Evolutionary conservation across 768 basidiomycete genomes (phyloP), one percentile per base, ranked within the genome.

Genomic region (Rhizopogon vulgaris): DNA sequence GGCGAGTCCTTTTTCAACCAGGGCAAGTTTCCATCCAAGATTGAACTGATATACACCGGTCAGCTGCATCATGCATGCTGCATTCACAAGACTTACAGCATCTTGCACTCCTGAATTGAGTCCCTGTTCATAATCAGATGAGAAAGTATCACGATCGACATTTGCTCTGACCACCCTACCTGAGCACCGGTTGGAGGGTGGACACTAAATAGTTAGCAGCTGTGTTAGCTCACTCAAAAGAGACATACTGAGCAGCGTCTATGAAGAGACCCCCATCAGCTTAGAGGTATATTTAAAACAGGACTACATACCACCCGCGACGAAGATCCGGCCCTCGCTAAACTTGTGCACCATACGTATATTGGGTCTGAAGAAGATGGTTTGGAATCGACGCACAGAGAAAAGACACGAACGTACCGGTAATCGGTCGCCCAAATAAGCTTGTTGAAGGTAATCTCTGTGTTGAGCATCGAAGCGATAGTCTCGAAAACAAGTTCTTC

Each of bases 301-400:
- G 36, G 4, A 12, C 8, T 34, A 43, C 58, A n/a, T 11, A 54
- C 59, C 59, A 48, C 59, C 59, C 10, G 48, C 54, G 14, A 60
- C 34, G 38, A 60, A 32, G 9, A 32, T 10, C 11, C 9, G 32
- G 1, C 76, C 76, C 4, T 57, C 52, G 15, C 64, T 57, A 55
- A 79, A 73, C 18, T 60, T 68, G 39, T 78, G 57, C 0, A 71
- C 73, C 75, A 78, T 75, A 9, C 79, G 68, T 27, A 79, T 70
- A 58, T 78, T 78, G 1, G 77, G 71, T 27, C 78, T 74, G 32
- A 32, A 9, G 10, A 0, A 32, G 9, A 10, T 10, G 32, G 10
- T 32, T 32, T 32, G 32, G 11, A 9, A 10, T 10, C 10, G 30
- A 30, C 8, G 30, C 3, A 9, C 30, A 30, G 30, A 30, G 10